phyloP scores from a whole-genome alignment of 2,329 filamentous ascomycete genomes.

The Monosporascus sp. region DNA sequence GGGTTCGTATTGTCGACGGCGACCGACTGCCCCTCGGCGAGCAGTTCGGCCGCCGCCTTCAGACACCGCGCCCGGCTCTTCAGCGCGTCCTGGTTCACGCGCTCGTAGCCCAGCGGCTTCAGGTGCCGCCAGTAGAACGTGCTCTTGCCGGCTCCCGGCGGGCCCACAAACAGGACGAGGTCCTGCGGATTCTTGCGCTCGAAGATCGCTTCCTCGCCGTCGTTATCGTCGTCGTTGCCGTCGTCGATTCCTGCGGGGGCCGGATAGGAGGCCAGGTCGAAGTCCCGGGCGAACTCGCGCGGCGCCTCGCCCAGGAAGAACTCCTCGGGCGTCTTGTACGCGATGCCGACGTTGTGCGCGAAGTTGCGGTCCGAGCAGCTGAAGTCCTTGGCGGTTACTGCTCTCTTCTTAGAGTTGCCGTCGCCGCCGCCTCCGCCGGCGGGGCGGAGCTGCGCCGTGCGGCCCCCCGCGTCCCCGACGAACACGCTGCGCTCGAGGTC shows the following conservation, averaged over 20 bases:
- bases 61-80: slow-evolving; percentile 70
- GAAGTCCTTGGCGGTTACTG: slow-evolving; percentile 48
- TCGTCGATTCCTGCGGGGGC: slow-evolving; percentile 27
- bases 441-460: slow-evolving; percentile 39
- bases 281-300: slow-evolving; percentile 61
- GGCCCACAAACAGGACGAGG: slow-evolving; percentile 80
- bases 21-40: slow-evolving; percentile 63
- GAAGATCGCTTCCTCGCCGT: slow-evolving; percentile 35
- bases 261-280: slow-evolving; percentile 61
- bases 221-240: slow-evolving; percentile 12
- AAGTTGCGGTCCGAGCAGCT: slow-evolving; percentile 71
- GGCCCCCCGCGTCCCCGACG: slow-evolving; percentile 78
- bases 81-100: slow-evolving; percentile 85
- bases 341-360: slow-evolving; percentile 75
- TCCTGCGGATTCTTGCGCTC: slow-evolving; percentile 63
- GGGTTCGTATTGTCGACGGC: slow-evolving; percentile 95
- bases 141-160: slow-evolving; percentile 86
- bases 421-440: slow-evolving; percentile 41
- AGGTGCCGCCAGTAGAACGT: slow-evolving; percentile 80
- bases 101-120: slow-evolving; percentile 71
- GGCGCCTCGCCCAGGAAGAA: slow-evolving; percentile 71
- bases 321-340: slow-evolving; percentile 84
- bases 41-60: slow-evolving; percentile 61
- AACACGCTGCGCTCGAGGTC: slow-evolving; percentile 72
- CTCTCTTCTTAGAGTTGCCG: slow-evolving; percentile 1